phyloP scores from a whole-genome alignment of 129 eudicot genomes.

The Ambrosia artemisiifolia region DNA sequence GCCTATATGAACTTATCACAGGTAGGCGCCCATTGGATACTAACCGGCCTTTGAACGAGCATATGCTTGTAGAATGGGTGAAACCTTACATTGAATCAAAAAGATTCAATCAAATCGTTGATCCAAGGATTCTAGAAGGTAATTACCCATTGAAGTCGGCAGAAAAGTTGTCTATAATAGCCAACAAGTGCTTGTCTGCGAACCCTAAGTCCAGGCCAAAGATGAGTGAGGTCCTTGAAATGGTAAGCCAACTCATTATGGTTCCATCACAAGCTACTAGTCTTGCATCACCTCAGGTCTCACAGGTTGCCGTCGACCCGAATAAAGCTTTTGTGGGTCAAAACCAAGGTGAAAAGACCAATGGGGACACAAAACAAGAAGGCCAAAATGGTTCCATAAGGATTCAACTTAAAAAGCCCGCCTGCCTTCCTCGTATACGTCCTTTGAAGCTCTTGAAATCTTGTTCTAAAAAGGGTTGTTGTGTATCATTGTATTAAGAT shows the following conservation, averaged over 20 bases:
- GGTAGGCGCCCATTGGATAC: slow-evolving; percentile 60
- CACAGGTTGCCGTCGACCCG: too few species aligned
- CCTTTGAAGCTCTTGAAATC: too few species aligned
- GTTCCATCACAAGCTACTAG: slow-evolving; percentile 21
- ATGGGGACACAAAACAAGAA: slow-evolving; percentile 25
- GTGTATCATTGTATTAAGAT: too few species aligned
- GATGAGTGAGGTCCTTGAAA: slow-evolving; percentile 70
- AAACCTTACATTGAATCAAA: slow-evolving; percentile 40
- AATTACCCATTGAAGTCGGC: slow-evolving; percentile 48
- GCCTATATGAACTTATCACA: slow-evolving; percentile 59
- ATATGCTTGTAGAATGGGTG: slow-evolving; percentile 43
- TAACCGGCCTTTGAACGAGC: slow-evolving; percentile 38
- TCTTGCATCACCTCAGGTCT: too few species aligned
- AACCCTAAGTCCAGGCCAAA: slow-evolving; percentile 59
- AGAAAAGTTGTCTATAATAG: slow-evolving; percentile 58
- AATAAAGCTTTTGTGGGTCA: too few species aligned
- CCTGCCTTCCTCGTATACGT: too few species aligned
- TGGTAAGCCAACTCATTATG: slow-evolving; percentile 54
- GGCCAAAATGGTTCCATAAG: too few species aligned
- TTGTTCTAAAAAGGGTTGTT: too few species aligned
- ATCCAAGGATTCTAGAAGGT: slow-evolving; percentile 50
- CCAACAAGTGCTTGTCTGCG: slow-evolving; percentile 58
- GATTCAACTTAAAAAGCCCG: too few species aligned
- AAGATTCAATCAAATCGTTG: slow-evolving; percentile 47
- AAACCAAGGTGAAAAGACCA: slow-evolving; percentile 7